A percentile compares a stretch with the other conserved stretches of the same genome.
phyloP scores from a whole-genome alignment of 2,329 filamentous ascomycete genomes.

The Trichoderma semiorbis region DNA sequence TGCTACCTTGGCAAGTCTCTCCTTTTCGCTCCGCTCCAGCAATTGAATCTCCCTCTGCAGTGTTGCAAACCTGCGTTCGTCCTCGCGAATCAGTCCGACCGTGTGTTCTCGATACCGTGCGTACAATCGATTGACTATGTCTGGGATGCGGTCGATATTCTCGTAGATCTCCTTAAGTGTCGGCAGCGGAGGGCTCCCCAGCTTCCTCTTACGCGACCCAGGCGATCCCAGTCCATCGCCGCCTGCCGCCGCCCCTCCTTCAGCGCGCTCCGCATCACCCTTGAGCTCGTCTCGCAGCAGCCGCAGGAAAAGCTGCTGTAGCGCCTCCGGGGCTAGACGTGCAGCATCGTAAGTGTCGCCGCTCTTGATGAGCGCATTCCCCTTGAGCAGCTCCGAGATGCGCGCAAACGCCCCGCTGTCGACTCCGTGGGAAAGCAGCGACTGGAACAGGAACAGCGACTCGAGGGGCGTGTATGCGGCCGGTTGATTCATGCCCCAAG shows the following conservation, averaged over 20 bases:
- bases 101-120: slow-evolving; percentile 67
- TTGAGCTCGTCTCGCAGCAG: slow-evolving; percentile 71
- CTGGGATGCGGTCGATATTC: slow-evolving; percentile 65
- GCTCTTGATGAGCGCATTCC: slow-evolving; percentile 68
- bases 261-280: slow-evolving; percentile 42
- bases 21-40: slow-evolving; percentile 53
- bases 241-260: slow-evolving; percentile 22
- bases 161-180: slow-evolving; percentile 64
- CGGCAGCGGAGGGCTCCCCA: slow-evolving; percentile 60
- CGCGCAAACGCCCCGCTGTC: slow-evolving; percentile 62
- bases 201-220: slow-evolving; percentile 70
- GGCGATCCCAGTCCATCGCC: slow-evolving; percentile 48
- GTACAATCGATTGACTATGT: slow-evolving; percentile 71
- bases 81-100: slow-evolving; percentile 66
- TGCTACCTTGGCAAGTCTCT: slow-evolving; percentile 34
- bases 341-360: slow-evolving; percentile 68
- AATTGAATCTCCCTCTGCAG: slow-evolving; percentile 66
- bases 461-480: slow-evolving; percentile 79
- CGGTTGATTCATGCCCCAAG: slow-evolving; percentile 54
- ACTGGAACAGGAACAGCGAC: slow-evolving; percentile 80
- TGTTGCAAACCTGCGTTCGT: slow-evolving; percentile 64
- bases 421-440: slow-evolving; percentile 65
- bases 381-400: slow-evolving; percentile 72
- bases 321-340: slow-evolving; percentile 71
- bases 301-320: slow-evolving; percentile 74